Conservation (phyloP, 306 rosid species). For the Canavalia gladiata region DNA sequence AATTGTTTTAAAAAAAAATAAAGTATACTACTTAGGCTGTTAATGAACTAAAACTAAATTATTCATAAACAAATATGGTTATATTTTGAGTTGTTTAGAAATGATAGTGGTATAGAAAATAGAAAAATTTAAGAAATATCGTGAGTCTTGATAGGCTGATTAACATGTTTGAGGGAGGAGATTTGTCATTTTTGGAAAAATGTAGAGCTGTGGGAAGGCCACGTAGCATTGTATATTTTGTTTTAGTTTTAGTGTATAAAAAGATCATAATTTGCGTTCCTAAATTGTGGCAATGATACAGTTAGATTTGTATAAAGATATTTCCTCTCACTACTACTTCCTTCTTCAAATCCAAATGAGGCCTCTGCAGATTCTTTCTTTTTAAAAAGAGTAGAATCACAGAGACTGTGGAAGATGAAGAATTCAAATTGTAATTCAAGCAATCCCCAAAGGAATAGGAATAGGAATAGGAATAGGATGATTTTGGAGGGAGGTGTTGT, state of each 20-base stretch:
- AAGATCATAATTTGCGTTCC: not conserved
- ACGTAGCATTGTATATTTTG: not conserved
- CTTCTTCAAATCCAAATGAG: constrained; percentile 13
- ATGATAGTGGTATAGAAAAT: not conserved
- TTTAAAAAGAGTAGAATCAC: not conserved
- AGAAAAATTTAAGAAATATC: not conserved
- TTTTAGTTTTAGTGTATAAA: not conserved
- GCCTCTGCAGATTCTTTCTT: not conserved
- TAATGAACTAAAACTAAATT: not conserved
- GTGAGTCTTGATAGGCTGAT: not conserved
- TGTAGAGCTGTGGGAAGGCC: not conserved
- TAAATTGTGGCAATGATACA: not conserved
- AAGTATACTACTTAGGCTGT: not conserved
- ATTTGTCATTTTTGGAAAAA: not conserved
- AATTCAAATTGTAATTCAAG: constrained; percentile 50
- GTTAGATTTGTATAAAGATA: constrained; percentile 25
- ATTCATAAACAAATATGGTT: not conserved
- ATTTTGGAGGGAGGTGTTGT: constrained; percentile 66
- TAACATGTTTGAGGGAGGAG: constrained; percentile 1
- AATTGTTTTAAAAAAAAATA: not conserved
- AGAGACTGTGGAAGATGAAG: constrained; percentile 8
- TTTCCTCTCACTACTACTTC: not conserved
- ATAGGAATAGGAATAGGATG: constrained; percentile 41
- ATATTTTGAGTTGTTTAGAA: not conserved
- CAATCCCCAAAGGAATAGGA: constrained; percentile 55